Conservation (phyloP, 1,284 basidiomycete genomes). For the Flammula alnicola region DNA sequence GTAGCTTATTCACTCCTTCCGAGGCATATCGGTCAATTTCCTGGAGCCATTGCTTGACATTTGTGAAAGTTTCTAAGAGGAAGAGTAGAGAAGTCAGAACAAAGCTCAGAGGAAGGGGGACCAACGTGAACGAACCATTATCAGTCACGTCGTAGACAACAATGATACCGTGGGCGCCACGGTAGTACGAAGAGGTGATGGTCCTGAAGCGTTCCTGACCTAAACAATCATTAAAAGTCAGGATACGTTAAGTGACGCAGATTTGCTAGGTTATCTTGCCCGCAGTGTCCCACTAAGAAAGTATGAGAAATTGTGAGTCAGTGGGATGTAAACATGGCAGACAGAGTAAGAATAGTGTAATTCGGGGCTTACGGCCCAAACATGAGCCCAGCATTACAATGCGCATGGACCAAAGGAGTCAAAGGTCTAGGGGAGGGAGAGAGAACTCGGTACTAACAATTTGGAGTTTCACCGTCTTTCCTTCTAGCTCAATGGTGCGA, state of each 20-base stretch:
- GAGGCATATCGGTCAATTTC: constrained; percentile 99
- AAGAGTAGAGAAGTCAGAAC: constrained; percentile 13
- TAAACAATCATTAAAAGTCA: constrained; percentile 33
- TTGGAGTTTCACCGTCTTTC: constrained; percentile 99
- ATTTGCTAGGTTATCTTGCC: constrained; percentile 47
- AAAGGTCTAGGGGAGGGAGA: constrained; percentile 12
- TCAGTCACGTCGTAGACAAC: constrained; percentile 99
- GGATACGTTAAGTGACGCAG: background rate
- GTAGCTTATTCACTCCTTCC: constrained; percentile 97
- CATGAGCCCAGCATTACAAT: constrained; percentile 4
- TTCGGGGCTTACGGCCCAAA: background rate
- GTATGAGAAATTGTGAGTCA: constrained; percentile 26
- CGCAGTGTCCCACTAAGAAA: constrained; percentile 91
- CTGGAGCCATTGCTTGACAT: constrained; percentile 99
- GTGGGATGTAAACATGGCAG: constrained; percentile 12
- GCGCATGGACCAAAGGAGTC: constrained; percentile 16
- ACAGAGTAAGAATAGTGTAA: background rate
- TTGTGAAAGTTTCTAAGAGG: constrained; percentile 87
- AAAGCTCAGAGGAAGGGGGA: constrained; percentile 8
- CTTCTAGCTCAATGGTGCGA: constrained; percentile 98
- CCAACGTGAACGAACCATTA: constrained; percentile 64
- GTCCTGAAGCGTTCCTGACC: constrained; percentile 98
- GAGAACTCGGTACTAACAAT: constrained; percentile 72
- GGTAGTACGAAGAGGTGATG: constrained; percentile 97
- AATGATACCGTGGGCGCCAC: constrained; percentile 96